phyloP scores from a whole-genome alignment of 148 eudicot species.

The Bassia scoparia region DNA sequence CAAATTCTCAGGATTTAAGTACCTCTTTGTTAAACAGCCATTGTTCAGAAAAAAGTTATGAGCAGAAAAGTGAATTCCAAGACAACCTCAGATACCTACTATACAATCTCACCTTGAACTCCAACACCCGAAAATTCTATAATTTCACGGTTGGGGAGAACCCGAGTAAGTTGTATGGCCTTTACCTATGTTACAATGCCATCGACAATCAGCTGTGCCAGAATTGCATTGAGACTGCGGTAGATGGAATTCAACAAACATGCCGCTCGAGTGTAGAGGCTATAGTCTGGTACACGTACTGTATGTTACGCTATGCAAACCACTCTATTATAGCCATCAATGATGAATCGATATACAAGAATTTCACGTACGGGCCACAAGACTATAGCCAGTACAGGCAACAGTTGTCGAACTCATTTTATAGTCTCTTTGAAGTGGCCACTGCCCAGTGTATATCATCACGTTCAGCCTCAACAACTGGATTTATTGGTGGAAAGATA shows the following conservation, averaged over 20 bases:
- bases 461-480: background rate
- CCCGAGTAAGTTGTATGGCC: slow-evolving; percentile 23
- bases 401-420: slow-evolving; percentile 12
- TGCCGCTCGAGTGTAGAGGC: slow-evolving; percentile 24
- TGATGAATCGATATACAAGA: slow-evolving; percentile 1
- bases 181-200: slow-evolving; percentile 18
- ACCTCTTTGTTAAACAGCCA: slow-evolving; percentile 4
- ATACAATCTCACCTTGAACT: slow-evolving; percentile 20
- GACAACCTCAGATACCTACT: slow-evolving; percentile 14
- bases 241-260: slow-evolving; percentile 4
- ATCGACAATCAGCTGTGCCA: slow-evolving; percentile 17
- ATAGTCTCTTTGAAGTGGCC: slow-evolving; percentile 14
- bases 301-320: slow-evolving; percentile 29
- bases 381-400: slow-evolving; percentile 10
- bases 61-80: slow-evolving; percentile 12
- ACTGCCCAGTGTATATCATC: background rate
- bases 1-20: slow-evolving; percentile 6
- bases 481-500: background rate
- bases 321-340: slow-evolving; percentile 19
- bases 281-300: slow-evolving; percentile 19
- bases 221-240: slow-evolving; percentile 17
- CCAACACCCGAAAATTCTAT: slow-evolving; percentile 13
- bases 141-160: slow-evolving; percentile 1
- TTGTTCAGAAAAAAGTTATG: slow-evolving; percentile 10
- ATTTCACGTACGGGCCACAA: background rate